Percentiles rank a stretch among this genome's conserved stretches.
Evolutionary conservation across 1,139 yeast genomes (phyloP).

Genomic region (Komagataea norvegica): DNA sequence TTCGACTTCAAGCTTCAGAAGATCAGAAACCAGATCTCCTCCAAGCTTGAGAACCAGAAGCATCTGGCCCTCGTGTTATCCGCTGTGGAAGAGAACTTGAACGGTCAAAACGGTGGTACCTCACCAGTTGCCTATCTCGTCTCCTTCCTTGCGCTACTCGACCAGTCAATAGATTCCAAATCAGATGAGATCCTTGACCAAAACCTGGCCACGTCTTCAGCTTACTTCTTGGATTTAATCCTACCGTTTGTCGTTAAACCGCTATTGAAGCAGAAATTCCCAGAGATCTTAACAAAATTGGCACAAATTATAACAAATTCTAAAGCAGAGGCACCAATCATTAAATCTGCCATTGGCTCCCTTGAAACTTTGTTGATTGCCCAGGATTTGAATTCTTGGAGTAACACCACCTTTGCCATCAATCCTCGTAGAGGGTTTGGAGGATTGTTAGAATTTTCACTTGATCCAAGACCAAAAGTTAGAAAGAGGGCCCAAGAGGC

Average conservation of each 20-base stretch:
- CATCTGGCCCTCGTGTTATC: conserved; percentile 69
- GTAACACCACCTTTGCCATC: conserved; percentile 43
- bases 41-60: conserved; percentile 81
- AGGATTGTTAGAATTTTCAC: conserved; percentile 73
- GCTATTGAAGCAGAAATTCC: conserved; percentile 66
- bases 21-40: conserved; percentile 63
- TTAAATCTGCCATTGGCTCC: conserved; percentile 81
- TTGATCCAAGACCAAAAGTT: conserved; percentile 92
- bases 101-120: conserved; percentile 55
- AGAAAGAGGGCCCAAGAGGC: conserved; percentile 95
- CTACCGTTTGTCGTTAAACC: conserved; percentile 70
- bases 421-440: conserved; percentile 80
- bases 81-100: conserved; percentile 86
- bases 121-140: conserved; percentile 75
- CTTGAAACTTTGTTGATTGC: conserved; percentile 74
- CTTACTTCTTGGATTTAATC: conserved; percentile 77
- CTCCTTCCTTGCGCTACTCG: conserved; percentile 75
- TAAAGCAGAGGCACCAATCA: conserved; percentile 76
- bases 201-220: conserved; percentile 66
- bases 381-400: conserved; percentile 81
- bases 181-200: conserved; percentile 52
- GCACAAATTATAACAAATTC: conserved; percentile 75
- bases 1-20: conserved; percentile 65
- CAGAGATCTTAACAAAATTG: conserved; percentile 70
- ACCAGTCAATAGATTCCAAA: conserved; percentile 57